These are phyloP conservation scores for Ormosia emarginata DNA, from an alignment of 306 rosid species.

Conservation along the genomic window DNA sequence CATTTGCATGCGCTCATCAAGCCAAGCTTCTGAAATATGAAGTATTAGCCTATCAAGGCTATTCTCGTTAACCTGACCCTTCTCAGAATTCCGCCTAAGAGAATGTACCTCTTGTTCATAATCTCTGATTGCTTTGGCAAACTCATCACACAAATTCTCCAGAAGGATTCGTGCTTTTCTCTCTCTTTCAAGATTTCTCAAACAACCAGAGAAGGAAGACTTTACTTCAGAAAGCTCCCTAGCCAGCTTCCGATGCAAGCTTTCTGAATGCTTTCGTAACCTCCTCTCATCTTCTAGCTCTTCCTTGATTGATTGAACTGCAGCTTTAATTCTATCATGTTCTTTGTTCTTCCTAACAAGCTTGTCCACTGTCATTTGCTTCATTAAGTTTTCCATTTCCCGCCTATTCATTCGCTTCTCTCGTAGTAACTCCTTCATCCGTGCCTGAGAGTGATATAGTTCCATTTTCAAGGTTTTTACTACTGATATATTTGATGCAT, in stretches of 20 bases:
- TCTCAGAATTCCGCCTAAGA: slow-evolving; percentile 42
- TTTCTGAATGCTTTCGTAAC: slow-evolving; percentile 59
- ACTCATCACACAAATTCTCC: slow-evolving; percentile 80
- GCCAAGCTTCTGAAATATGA: slow-evolving; percentile 87
- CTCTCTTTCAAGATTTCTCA: slow-evolving; percentile 73
- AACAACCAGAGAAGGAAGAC: slow-evolving; percentile 48
- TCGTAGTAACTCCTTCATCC: slow-evolving; percentile 45
- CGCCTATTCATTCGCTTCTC: slow-evolving; percentile 46
- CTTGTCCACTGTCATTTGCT: slow-evolving; percentile 35
- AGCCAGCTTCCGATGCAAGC: slow-evolving; percentile 57
- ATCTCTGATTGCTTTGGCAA: slow-evolving; percentile 69
- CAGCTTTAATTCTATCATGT: slow-evolving; percentile 37
- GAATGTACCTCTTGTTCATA: slow-evolving; percentile 62
- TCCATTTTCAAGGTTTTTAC: slow-evolving; percentile 58
- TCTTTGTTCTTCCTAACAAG: slow-evolving; percentile 41
- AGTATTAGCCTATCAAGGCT: slow-evolving; percentile 52
- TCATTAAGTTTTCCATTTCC: slow-evolving; percentile 46
- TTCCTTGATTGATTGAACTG: slow-evolving; percentile 37
- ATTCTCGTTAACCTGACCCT: slow-evolving; percentile 30
- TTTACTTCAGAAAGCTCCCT: slow-evolving; percentile 58
- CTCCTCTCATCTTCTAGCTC: slow-evolving; percentile 73
- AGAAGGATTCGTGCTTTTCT: slow-evolving; percentile 60
- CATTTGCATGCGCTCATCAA: slow-evolving; percentile 81
- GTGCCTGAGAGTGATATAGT: slow-evolving; percentile 37
- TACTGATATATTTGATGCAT: slow-evolving; percentile 42